phyloP scores from a whole-genome alignment of 805 yeast species.

The Starmerella sp. region DNA sequence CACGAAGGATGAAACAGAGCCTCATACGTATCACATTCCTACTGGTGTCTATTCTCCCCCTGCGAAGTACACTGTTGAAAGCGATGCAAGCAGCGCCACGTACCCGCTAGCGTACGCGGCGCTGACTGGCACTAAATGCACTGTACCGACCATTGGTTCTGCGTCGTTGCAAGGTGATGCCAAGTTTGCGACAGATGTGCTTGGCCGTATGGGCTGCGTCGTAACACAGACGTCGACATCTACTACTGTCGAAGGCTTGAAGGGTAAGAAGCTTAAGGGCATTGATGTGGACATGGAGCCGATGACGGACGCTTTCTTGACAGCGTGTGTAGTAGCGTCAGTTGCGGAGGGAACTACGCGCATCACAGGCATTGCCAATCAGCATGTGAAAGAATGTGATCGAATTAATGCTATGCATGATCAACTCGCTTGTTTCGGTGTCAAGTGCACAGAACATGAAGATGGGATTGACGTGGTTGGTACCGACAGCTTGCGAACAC shows the following conservation, averaged over 20 bases:
- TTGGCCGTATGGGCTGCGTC: slow-evolving; percentile 87
- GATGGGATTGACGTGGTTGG: slow-evolving; percentile 91
- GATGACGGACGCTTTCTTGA: slow-evolving; percentile 96
- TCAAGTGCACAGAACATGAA: slow-evolving; percentile 66
- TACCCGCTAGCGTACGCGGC: slow-evolving; percentile 98
- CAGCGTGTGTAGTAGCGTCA: slow-evolving; percentile 97
- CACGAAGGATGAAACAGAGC: slow-evolving; percentile 53
- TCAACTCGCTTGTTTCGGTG: slow-evolving; percentile 85
- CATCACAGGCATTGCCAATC: slow-evolving; percentile 93
- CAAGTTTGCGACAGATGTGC: slow-evolving; percentile 83
- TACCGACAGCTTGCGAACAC: slow-evolving; percentile 22
- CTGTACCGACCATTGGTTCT: slow-evolving; percentile 88
- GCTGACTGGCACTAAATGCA: slow-evolving; percentile 81
- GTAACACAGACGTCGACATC: slow-evolving; percentile 75
- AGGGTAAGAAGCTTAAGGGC: slow-evolving; percentile 50
- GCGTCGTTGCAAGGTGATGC: slow-evolving; percentile 95
- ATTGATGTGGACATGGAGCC: slow-evolving; percentile 94
- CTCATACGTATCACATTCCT: slow-evolving; percentile 83
- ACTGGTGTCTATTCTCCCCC: slow-evolving; percentile 74
- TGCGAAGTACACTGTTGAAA: slow-evolving; percentile 73
- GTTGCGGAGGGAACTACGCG: slow-evolving; percentile 63
- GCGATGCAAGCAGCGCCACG: slow-evolving; percentile 96
- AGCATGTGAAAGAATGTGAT: slow-evolving; percentile 94
- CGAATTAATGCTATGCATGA: slow-evolving; percentile 90
- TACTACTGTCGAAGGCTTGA: slow-evolving; percentile 88